These are phyloP conservation scores for Rosellinia necatrix DNA, from an alignment of 2,329 filamentous ascomycete genomes.

Conservation along the genomic window DNA sequence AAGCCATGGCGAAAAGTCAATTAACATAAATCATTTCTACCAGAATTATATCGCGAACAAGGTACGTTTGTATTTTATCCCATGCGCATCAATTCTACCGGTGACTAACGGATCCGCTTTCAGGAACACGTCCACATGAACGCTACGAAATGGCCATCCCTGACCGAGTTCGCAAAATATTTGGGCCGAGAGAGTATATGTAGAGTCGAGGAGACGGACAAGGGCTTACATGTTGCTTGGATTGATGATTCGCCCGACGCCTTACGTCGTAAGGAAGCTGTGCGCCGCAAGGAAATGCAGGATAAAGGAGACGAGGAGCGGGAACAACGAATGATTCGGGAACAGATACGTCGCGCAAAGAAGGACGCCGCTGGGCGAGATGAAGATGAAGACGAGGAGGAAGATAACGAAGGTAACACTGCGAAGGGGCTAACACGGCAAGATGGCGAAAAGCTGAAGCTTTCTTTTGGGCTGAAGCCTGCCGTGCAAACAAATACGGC, in stretches of 20 bases:
- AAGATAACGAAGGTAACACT: conserved; percentile 44
- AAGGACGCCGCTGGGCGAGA: conserved; percentile 52
- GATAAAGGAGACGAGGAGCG: conserved; percentile 90
- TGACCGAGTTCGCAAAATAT: conserved; percentile 89
- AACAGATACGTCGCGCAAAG: conserved; percentile 80
- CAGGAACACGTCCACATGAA: conserved; percentile 89
- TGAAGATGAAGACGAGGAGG: conserved; percentile 43
- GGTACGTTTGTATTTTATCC: no score
- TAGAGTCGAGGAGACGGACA: conserved; percentile 84
- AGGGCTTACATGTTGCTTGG: conserved; percentile 86
- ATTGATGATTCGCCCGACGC: conserved; percentile 91
- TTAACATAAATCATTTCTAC: conserved; percentile 92
- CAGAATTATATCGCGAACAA: conserved; percentile 90
- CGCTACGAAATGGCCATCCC: conserved; percentile 81
- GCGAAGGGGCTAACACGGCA: conserved; percentile 59
- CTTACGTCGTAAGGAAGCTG: conserved; percentile 76
- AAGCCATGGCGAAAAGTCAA: conserved; percentile 85
- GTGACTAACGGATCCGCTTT: neutral
- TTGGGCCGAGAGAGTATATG: conserved; percentile 87
- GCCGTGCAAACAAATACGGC: conserved; percentile 29
- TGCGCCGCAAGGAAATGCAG: conserved; percentile 81
- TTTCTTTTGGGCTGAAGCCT: conserved; percentile 65
- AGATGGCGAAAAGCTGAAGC: conserved; percentile 76
- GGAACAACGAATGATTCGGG: conserved; percentile 79
- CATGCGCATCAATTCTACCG: no score